Evolutionary conservation across 73 alveolate genomes (phyloP), one percentile per base, ranked within the genome.

Genomic region (Symbiodinium pilosum): DNA sequence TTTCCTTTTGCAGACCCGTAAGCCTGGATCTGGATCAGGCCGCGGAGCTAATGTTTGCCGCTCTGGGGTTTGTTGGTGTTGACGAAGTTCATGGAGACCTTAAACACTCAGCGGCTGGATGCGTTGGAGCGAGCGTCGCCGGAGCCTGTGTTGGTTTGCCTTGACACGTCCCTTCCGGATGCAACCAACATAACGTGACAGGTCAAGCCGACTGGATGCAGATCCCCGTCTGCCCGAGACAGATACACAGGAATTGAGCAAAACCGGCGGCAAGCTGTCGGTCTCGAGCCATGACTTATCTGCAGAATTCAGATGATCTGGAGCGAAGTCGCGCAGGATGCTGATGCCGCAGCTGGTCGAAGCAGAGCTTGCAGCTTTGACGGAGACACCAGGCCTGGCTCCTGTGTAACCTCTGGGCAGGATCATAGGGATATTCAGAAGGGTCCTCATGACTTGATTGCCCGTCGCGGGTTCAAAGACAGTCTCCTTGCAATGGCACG

Each of bases 51-150:
- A n/a, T n/a, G n/a, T n/a, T n/a, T n/a, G n/a, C n/a, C n/a, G n/a
- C n/a, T n/a, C n/a, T n/a, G n/a, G n/a, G n/a, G n/a, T n/a, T n/a
- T n/a, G n/a, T n/a, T n/a, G n/a, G n/a, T n/a, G n/a, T n/a, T n/a
- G n/a, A n/a, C n/a, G n/a, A n/a, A n/a, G n/a, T n/a, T n/a, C 41
- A 18, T 69, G 68, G 64, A 88, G 95, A 84, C 95, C 38, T 54
- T 88, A 71, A 88, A 88, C 86, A 88, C 95, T 26, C 95, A 88
- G 8, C 40, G 95, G 71, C 69, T 88, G 2, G 95, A 88, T 68
- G 95, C 95, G 30, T 36, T 88, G 71, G 95, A 88, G 20, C 95
- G 95, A 2, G 95, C 95, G 36, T 87, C 94, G 94, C 69, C 44
- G 86, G 95, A 41, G 75, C 38, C 83, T 26, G 59, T 47, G 59